Evolutionary conservation across 805 yeast genomes (phyloP).

Genomic region (Jamesozyma gamospora): DNA sequence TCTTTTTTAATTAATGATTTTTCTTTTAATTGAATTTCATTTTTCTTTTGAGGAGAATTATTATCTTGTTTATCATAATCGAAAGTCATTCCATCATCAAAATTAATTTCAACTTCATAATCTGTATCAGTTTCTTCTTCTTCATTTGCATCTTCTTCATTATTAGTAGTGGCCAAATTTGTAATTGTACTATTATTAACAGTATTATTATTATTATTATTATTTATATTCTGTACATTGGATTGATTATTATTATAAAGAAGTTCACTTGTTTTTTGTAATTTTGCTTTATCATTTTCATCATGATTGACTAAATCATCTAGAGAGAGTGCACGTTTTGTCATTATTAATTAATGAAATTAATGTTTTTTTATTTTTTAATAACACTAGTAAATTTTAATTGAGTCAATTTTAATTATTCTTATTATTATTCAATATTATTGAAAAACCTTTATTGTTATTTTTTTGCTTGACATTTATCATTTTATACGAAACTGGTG

Average conservation of each 20-base stretch:
- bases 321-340: constrained; percentile 26
- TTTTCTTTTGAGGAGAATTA: constrained; percentile 8
- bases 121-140: constrained; percentile 30
- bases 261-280: constrained; percentile 9
- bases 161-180: neutral
- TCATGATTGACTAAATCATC: constrained; percentile 31
- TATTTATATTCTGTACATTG: neutral
- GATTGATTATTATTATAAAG: constrained; percentile 1
- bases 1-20: constrained; percentile 1
- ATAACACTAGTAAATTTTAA: no score
- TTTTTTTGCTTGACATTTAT: no score
- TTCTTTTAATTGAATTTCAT: neutral
- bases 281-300: constrained; percentile 15
- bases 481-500: no score
- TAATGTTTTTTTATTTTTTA: no score
- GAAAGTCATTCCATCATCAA: constrained; percentile 24
- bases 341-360: constrained; percentile 3
- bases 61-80: constrained; percentile 28
- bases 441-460: no score
- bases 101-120: constrained; percentile 23
- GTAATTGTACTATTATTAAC: neutral
- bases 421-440: no score
- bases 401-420: no score
- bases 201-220: neutral
- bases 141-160: neutral